These are phyloP conservation scores for Penicillium salamii DNA, from an alignment of 495 filamentous ascomycete genomes.

Conservation along the genomic window DNA sequence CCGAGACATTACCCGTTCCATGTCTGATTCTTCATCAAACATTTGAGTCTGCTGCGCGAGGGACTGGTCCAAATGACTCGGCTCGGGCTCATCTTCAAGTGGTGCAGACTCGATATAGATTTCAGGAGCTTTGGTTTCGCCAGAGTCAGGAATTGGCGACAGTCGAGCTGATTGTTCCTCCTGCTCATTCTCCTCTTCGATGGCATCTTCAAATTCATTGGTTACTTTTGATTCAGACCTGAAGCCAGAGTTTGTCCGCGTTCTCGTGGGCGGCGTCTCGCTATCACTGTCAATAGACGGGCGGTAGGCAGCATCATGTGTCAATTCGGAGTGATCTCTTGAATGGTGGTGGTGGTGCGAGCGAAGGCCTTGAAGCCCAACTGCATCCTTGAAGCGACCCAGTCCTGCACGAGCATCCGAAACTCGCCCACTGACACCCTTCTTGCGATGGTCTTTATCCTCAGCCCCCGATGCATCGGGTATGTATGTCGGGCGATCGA, in stretches of 20 bases:
- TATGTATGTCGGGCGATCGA: conserved; percentile 30
- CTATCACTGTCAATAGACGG: conserved; percentile 35
- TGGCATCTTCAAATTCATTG: conserved; percentile 12
- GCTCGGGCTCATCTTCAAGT: conserved; percentile 17
- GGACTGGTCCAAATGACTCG: conserved; percentile 10
- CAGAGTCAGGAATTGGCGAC: conserved; percentile 6
- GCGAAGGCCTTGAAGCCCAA: conserved; percentile 55
- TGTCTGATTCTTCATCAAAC: conserved; percentile 30
- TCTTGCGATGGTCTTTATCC: conserved; percentile 69
- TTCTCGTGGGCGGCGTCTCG: conserved; percentile 19
- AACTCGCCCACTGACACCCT: conserved; percentile 74
- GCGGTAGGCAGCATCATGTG: conserved; percentile 28
- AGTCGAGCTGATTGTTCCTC: conserved; percentile 7
- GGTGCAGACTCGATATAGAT: conserved; percentile 34
- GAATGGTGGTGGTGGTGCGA: conserved; percentile 45
- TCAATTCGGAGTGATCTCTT: conserved; percentile 37
- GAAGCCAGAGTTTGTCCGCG: conserved; percentile 10
- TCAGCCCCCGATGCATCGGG: conserved; percentile 29
- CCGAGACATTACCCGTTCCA: conserved; percentile 29
- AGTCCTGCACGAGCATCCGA: conserved; percentile 83
- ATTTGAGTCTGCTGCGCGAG: conserved; percentile 13
- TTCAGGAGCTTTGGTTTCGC: conserved; percentile 30
- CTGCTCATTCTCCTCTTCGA: conserved; percentile 13
- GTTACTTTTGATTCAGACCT: conserved; percentile 22
- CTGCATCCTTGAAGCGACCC: conserved; percentile 79